A percentile compares a stretch with the other conserved stretches of the same genome.
phyloP scores from a whole-genome alignment of 352 stramenopile genomes.

The Phytophthora lateralis region DNA sequence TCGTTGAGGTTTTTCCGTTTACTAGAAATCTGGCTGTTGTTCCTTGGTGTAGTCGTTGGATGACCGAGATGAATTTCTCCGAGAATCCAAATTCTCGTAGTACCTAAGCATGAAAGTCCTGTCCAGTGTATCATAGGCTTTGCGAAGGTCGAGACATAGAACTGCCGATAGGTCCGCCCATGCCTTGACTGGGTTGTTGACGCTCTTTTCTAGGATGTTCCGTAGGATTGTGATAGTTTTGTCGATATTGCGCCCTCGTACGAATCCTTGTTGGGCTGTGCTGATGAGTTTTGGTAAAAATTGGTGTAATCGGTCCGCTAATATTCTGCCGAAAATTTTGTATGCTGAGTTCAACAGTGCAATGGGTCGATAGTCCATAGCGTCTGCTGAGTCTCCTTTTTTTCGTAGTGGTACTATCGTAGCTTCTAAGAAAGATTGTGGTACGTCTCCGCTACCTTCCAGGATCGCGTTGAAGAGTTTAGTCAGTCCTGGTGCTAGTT shows the following conservation, averaged over 20 bases:
- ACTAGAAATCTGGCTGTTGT: slow-evolving; percentile 15
- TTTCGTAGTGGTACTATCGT: neutral
- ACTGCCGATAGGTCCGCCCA: slow-evolving; percentile 1
- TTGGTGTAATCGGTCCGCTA: neutral
- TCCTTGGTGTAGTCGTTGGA: slow-evolving; percentile 2
- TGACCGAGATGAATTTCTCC: neutral
- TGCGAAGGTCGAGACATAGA: slow-evolving; percentile 2
- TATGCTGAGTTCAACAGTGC: neutral
- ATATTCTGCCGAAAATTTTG: neutral
- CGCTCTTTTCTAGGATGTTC: neutral
- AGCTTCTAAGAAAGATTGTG: neutral
- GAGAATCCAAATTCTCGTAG: slow-evolving; percentile 4
- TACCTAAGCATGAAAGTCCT: neutral
- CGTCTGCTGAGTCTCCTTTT: neutral
- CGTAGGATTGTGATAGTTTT: neutral
- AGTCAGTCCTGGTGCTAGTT: neutral
- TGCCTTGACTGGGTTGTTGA: neutral
- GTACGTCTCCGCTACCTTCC: no score
- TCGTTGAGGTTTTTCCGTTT: slow-evolving; percentile 7
- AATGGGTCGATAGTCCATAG: neutral
- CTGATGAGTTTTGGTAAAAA: neutral
- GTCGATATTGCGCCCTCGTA: neutral
- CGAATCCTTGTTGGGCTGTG: neutral
- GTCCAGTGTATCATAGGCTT: slow-evolving; percentile 14
- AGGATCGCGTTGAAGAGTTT: neutral